These are phyloP conservation scores for Euptelea pleiosperma DNA, from an alignment of 164 flowering plant genomes.

Conservation along the genomic window DNA sequence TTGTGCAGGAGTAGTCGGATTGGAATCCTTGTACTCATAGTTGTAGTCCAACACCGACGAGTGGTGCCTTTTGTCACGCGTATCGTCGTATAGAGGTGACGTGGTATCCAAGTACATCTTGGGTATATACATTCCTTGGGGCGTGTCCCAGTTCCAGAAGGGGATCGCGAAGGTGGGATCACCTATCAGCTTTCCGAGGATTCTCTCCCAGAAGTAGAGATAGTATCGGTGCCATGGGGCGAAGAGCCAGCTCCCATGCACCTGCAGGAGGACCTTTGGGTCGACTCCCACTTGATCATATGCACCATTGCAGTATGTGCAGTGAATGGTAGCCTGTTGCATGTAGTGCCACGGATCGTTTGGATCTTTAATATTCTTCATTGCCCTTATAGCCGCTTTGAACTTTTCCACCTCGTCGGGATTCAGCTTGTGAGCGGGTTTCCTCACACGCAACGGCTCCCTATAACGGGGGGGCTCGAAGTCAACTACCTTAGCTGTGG, in stretches of 20 bases:
- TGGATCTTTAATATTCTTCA: neutral
- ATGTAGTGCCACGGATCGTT: conserved; percentile 15
- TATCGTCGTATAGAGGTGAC: conserved; percentile 12
- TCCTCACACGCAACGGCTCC: conserved; percentile 11
- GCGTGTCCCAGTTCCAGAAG: conserved; percentile 11
- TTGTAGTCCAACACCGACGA: neutral
- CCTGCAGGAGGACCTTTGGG: neutral
- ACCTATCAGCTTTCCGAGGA: conserved; percentile 11
- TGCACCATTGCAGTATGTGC: conserved; percentile 9
- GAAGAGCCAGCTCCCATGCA: conserved; percentile 24
- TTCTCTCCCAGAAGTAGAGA: conserved; percentile 23
- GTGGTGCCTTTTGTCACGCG: neutral
- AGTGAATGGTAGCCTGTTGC: conserved; percentile 14
- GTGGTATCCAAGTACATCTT: neutral
- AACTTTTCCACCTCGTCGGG: conserved; percentile 9
- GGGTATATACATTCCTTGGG: conserved; percentile 10
- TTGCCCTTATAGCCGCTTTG: conserved; percentile 13
- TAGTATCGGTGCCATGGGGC: conserved; percentile 23
- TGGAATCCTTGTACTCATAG: no score
- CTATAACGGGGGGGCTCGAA: conserved; percentile 4
- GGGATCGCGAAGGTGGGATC: conserved; percentile 16
- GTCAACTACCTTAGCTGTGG: neutral
- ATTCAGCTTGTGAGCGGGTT: conserved; percentile 14
- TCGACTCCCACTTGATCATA: conserved; percentile 7
- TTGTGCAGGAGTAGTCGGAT: no score